Conservation (phyloP, 805 yeast genomes). For the Yamadazyma phyllophila region DNA sequence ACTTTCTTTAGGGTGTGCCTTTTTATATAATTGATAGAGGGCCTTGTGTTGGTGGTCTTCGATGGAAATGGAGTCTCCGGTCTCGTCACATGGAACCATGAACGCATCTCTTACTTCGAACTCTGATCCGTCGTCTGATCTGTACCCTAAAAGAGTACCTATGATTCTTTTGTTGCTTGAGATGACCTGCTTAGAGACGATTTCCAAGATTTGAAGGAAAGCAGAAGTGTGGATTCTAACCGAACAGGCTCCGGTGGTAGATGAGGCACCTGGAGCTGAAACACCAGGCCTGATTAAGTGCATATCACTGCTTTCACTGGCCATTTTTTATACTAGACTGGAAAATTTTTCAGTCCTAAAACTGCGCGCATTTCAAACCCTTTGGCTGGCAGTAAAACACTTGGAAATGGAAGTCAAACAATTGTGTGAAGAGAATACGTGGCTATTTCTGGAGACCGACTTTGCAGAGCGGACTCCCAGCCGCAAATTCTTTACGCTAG, state of each 20-base stretch:
- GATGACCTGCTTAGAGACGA: conserved; percentile 52
- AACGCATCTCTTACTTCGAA: conserved; percentile 73
- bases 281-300: conserved; percentile 52
- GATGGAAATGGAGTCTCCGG: conserved; percentile 68
- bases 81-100: conserved; percentile 77
- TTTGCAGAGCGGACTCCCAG: conserved; percentile 33
- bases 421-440: conserved; percentile 19
- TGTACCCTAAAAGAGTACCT: conserved; percentile 77
- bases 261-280: conserved; percentile 43
- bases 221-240: conserved; percentile 68
- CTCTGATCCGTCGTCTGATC: conserved; percentile 80
- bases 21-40: conserved; percentile 68
- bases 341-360: conserved; percentile 3
- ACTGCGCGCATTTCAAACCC: background rate
- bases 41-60: conserved; percentile 74
- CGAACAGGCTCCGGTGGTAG: conserved; percentile 47
- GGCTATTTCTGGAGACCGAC: conserved; percentile 38
- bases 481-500: conserved; percentile 24
- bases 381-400: background rate
- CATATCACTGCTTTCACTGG: conserved; percentile 33
- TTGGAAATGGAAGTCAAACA: background rate
- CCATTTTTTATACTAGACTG: background rate
- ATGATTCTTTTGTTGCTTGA: conserved; percentile 55
- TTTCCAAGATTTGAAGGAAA: conserved; percentile 72
- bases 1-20: conserved; percentile 72